A percentile compares a stretch with the other conserved stretches of the same genome.
These are phyloP conservation scores for Calonectria hongkongensis DNA, from an alignment of 2,329 filamentous ascomycete species.

Conservation along the genomic window DNA sequence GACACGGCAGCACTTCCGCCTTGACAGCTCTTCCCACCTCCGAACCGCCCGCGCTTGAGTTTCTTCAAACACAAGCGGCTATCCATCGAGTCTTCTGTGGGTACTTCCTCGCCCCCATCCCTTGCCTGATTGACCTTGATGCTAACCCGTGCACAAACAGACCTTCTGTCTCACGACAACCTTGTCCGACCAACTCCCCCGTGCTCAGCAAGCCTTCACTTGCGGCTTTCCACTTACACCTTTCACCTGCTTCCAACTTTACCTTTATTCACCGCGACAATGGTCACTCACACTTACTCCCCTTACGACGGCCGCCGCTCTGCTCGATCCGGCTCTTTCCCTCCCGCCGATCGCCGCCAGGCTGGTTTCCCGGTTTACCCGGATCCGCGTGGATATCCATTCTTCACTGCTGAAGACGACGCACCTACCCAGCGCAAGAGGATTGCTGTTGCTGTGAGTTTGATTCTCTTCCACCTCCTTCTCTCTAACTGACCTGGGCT, in stretches of 20 bases:
- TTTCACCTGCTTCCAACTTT: background rate
- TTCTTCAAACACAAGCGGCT: slow-evolving; percentile 17
- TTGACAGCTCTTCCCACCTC: background rate
- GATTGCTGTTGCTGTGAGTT: slow-evolving; percentile 75
- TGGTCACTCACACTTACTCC: slow-evolving; percentile 51
- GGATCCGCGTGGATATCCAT: slow-evolving; percentile 40
- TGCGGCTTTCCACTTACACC: background rate
- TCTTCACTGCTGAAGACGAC: slow-evolving; percentile 61
- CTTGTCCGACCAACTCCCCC: slow-evolving; percentile 7
- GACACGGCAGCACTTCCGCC: background rate
- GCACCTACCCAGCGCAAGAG: slow-evolving; percentile 71
- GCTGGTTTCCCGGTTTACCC: slow-evolving; percentile 45
- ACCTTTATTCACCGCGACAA: slow-evolving; percentile 23
- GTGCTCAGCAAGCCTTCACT: slow-evolving; percentile 10
- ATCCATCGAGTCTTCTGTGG: slow-evolving; percentile 14
- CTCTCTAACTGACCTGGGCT: background rate
- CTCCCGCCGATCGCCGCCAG: slow-evolving; percentile 48
- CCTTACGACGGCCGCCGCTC: slow-evolving; percentile 47
- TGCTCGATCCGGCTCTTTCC: slow-evolving; percentile 43
- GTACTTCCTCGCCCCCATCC: background rate
- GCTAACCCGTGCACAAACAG: slow-evolving; percentile 18
- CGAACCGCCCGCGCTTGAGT: slow-evolving; percentile 15
- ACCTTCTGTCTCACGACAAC: slow-evolving; percentile 15
- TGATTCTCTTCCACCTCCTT: background rate
- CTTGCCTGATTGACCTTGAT: background rate